These are phyloP conservation scores for Diplodia intermedia DNA, from an alignment of 2,329 filamentous ascomycete genomes.

Conservation along the genomic window DNA sequence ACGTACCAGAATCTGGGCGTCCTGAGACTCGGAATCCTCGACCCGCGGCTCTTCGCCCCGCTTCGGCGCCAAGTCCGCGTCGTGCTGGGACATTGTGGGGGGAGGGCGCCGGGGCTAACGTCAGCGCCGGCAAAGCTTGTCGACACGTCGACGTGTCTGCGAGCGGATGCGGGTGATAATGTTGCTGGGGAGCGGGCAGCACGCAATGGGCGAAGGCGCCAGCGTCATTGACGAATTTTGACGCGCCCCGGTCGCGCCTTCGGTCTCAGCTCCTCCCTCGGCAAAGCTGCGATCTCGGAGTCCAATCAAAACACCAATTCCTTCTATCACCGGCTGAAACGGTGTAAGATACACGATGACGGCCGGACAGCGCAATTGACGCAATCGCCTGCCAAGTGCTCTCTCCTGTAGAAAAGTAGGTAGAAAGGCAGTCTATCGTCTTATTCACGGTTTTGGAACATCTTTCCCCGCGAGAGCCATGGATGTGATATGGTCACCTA, in stretches of 20 bases:
- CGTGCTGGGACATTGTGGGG: constrained; percentile 13
- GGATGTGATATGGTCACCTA: background rate
- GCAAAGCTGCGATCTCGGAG: constrained; percentile 1
- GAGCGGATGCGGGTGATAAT: background rate
- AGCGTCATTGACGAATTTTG: constrained; percentile 18
- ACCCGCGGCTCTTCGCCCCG: constrained; percentile 7
- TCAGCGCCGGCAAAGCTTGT: background rate
- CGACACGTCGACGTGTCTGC: background rate
- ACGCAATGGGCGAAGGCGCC: constrained; percentile 5
- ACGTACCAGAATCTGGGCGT: constrained; percentile 17
- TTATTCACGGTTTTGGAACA: background rate
- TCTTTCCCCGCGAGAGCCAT: background rate
- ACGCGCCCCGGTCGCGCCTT: constrained; percentile 16
- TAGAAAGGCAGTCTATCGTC: background rate
- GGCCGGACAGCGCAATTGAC: background rate
- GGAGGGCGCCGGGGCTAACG: background rate
- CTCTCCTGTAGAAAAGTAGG: background rate
- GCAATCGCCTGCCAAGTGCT: background rate
- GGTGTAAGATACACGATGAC: background rate
- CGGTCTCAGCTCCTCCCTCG: background rate
- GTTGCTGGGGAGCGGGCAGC: background rate
- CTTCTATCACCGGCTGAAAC: background rate
- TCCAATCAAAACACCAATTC: background rate
- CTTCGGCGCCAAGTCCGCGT: constrained; percentile 3
- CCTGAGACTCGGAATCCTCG: constrained; percentile 23